Evolutionary conservation across 1,139 yeast species (phyloP), one percentile per base, ranked within the genome.

Genomic region (Pneumocystis oryctolagi): DNA sequence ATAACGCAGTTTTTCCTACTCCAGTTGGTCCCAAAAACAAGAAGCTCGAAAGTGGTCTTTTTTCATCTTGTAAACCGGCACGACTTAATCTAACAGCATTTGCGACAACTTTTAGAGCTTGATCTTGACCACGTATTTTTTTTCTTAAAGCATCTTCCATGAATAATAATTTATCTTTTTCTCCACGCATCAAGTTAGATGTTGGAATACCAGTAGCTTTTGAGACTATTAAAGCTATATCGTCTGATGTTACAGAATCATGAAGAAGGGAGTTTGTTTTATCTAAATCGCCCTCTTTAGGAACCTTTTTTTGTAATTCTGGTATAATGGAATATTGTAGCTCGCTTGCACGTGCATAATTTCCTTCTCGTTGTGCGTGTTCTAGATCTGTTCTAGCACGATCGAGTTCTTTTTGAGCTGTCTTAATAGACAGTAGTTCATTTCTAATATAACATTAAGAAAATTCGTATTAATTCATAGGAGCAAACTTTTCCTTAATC

Each of bases 21-120:
- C 98, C 98, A 0, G 97, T 90, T 57, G 97, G 97, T 25, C 98
- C 98, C 68, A 92, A 78, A 74, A 92, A 92, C 85, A 92, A 85
- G 73, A 92, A 92, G 64, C 95, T 87, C 1, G 97, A 97, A 70
- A 90, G 90, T 2, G 98, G 98, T 66, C 97, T 81, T 73, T 87
- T 87, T 66, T 89, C 96, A 72, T 88, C 86, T 3, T 97, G 90
- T 64, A 92, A 80, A 0, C 98, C 98, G 0, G 98, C 98, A 70
- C 98, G 81, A 73, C 92, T 97, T 66, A 92, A 78, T 73, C 97
- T 84, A 12, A 92, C 97, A 1, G 98, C 97, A 74, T 90, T 96
- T 0, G 96, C 80, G 61, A 92, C 85, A 0, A 96, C 87, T 65
- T 81, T 81, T 62, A 92, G 88, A 0, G 97, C 97, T 71, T 89